Conservation (phyloP, 495 filamentous ascomycete genomes). For the Xylaria cubensis region DNA sequence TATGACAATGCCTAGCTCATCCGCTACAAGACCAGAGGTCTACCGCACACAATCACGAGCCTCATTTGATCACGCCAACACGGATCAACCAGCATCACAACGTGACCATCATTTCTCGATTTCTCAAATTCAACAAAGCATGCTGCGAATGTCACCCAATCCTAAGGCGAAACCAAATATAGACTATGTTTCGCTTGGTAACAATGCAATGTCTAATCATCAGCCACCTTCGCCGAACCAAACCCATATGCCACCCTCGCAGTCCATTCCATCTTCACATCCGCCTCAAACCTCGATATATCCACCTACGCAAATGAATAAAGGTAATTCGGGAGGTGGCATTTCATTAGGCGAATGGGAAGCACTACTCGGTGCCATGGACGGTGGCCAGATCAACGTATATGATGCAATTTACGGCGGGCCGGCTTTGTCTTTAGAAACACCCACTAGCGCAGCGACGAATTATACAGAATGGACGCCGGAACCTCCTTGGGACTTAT, state of each 20-base stretch:
- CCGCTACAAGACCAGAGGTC: conserved; percentile 36
- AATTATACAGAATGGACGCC: conserved; percentile 57
- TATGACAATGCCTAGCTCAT: conserved; percentile 49
- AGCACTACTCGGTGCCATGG: conserved; percentile 75
- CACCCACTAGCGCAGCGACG: conserved; percentile 38
- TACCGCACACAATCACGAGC: conserved; percentile 45
- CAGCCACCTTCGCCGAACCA: conserved; percentile 47
- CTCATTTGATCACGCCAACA: conserved; percentile 46
- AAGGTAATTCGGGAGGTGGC: conserved; percentile 40
- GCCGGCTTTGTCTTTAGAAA: conserved; percentile 56
- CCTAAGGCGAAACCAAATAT: conserved; percentile 43
- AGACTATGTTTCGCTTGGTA: conserved; percentile 49
- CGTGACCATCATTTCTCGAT: conserved; percentile 55
- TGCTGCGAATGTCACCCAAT: conserved; percentile 47
- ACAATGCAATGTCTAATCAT: conserved; percentile 36
- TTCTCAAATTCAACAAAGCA: conserved; percentile 45
- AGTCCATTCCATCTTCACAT: conserved; percentile 32
- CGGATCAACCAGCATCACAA: conserved; percentile 42
- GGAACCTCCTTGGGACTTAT: conserved; percentile 62
- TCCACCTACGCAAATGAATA: conserved; percentile 40
- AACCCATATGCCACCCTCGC: conserved; percentile 41
- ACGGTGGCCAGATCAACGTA: conserved; percentile 77
- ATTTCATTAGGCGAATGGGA: conserved; percentile 79
- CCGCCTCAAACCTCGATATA: conserved; percentile 38
- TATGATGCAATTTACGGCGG: conserved; percentile 87